Conservation (phyloP, 2,329 filamentous ascomycete species). For the Fusarium multiceps region DNA sequence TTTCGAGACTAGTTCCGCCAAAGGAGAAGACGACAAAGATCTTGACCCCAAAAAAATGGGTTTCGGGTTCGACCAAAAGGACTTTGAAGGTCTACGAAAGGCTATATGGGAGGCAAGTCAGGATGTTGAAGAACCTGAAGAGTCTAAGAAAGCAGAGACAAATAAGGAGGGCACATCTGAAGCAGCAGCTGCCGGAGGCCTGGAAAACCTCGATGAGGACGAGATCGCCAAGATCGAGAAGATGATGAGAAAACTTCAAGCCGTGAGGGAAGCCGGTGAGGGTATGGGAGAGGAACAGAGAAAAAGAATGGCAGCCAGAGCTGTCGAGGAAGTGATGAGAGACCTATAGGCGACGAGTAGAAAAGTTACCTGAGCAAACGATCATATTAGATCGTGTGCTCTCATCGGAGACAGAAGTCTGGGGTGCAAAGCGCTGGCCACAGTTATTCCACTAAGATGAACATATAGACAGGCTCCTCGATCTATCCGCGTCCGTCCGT, state of each 20-base stretch:
- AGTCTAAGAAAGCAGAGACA: slow-evolving; percentile 18
- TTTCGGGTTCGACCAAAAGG: slow-evolving; percentile 63
- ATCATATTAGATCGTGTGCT: neutral
- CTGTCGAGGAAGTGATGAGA: slow-evolving; percentile 73
- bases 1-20: slow-evolving; percentile 51
- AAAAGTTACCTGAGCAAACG: neutral
- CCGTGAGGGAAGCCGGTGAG: slow-evolving; percentile 68
- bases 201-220: slow-evolving; percentile 59
- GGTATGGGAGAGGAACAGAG: slow-evolving; percentile 71
- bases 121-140: slow-evolving; percentile 25
- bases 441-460: neutral
- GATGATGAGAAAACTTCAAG: slow-evolving; percentile 73
- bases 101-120: slow-evolving; percentile 62
- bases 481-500: slow-evolving; percentile 7
- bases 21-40: slow-evolving; percentile 48
- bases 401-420: neutral
- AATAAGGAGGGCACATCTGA: slow-evolving; percentile 22
- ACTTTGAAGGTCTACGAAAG: slow-evolving; percentile 63
- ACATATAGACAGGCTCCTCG: neutral
- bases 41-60: slow-evolving; percentile 61
- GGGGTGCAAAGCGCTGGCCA: neutral
- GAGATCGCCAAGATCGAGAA: slow-evolving; percentile 69
- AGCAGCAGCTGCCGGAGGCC: slow-evolving; percentile 47
- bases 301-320: slow-evolving; percentile 68
- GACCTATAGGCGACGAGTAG: slow-evolving; percentile 54